phyloP scores from a whole-genome alignment of 805 yeast genomes.

The Cyberlindnera amylophila region DNA sequence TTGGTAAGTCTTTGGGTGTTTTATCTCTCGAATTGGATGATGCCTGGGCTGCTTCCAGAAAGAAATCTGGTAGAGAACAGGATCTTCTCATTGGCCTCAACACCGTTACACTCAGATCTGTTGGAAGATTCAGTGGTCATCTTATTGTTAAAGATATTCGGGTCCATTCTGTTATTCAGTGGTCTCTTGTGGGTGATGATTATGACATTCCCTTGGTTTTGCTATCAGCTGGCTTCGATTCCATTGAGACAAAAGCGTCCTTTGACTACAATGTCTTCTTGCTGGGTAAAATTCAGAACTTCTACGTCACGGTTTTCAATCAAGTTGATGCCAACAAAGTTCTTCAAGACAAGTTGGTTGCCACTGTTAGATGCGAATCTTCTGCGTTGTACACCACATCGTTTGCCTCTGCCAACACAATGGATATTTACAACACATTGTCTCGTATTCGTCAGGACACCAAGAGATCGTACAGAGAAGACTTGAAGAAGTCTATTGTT shows the following conservation, averaged over 20 bases:
- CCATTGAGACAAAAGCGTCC: slow-evolving; percentile 56
- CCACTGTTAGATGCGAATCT: slow-evolving; percentile 44
- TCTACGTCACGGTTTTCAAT: slow-evolving; percentile 60
- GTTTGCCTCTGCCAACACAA: slow-evolving; percentile 75
- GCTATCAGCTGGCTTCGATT: slow-evolving; percentile 51
- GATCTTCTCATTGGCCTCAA: slow-evolving; percentile 60
- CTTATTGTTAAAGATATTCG: slow-evolving; percentile 47
- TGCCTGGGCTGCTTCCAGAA: slow-evolving; percentile 67
- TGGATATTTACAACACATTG: slow-evolving; percentile 72
- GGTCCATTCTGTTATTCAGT: slow-evolving; percentile 63
- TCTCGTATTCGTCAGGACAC: slow-evolving; percentile 71
- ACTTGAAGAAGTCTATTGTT: slow-evolving; percentile 51
- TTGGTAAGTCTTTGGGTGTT: slow-evolving; percentile 82
- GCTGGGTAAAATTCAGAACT: slow-evolving; percentile 47
- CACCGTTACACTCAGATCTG: slow-evolving; percentile 46
- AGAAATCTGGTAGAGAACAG: slow-evolving; percentile 67
- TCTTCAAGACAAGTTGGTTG: slow-evolving; percentile 59
- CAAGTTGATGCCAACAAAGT: slow-evolving; percentile 48
- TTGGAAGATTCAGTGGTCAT: slow-evolving; percentile 79
- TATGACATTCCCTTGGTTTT: slow-evolving; percentile 65
- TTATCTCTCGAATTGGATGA: slow-evolving; percentile 50
- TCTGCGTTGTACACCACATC: slow-evolving; percentile 72
- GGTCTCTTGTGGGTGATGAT: slow-evolving; percentile 50
- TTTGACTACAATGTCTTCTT: slow-evolving; percentile 86
- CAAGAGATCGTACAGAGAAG: slow-evolving; percentile 68